Percentiles rank a stretch among this genome's conserved stretches.
Evolutionary conservation across 2,329 filamentous ascomycete species (phyloP).

Genomic region (Colletotrichum sp.): DNA sequence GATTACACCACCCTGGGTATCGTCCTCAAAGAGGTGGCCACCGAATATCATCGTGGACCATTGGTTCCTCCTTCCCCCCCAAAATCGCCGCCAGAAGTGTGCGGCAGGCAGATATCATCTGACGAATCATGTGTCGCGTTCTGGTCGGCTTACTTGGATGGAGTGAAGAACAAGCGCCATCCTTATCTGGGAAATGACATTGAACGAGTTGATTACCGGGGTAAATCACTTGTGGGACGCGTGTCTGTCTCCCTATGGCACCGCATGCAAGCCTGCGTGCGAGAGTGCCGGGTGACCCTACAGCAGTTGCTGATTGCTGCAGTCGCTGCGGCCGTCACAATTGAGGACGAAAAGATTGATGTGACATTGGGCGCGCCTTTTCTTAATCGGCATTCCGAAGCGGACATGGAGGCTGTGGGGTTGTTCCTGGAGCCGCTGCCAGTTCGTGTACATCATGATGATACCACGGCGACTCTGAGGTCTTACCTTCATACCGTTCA

Average conservation of each 20-base stretch:
- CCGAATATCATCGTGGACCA: constrained; percentile 20
- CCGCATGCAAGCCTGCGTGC: neutral
- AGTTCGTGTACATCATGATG: neutral
- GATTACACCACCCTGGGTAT: constrained; percentile 33
- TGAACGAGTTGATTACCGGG: neutral
- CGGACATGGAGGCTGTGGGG: neutral
- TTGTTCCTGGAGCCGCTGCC: neutral
- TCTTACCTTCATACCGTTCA: constrained; percentile 20
- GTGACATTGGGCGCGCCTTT: neutral
- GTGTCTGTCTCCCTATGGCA: neutral
- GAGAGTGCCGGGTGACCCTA: neutral
- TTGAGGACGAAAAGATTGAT: neutral
- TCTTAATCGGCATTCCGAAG: neutral
- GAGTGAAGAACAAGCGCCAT: neutral
- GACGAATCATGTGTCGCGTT: neutral
- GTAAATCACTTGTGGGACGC: neutral
- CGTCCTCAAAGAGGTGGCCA: constrained; percentile 29
- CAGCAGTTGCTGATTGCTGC: neutral
- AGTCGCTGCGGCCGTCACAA: neutral
- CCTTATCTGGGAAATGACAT: neutral
- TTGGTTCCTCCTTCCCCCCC: neutral
- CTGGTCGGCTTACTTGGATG: neutral
- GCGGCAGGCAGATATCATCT: neutral
- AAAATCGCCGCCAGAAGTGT: neutral
- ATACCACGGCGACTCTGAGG: neutral